Evolutionary conservation across 2,329 filamentous ascomycete species (phyloP), one percentile per base, ranked within the genome.

Genomic region (Colletotrichum destructivum): DNA sequence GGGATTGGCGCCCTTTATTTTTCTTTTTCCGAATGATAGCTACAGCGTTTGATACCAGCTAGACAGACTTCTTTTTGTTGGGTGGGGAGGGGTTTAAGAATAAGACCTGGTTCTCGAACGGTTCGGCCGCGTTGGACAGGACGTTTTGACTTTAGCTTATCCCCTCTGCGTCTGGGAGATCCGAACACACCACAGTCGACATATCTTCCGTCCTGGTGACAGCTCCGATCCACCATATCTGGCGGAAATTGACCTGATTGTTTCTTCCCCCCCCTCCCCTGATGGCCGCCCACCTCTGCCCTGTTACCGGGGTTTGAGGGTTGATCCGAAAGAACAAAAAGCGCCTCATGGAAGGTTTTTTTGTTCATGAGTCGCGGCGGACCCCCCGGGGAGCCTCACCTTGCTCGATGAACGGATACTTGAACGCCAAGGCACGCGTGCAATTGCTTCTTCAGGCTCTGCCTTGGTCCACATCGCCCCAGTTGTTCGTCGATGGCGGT

Each of bases 341-440:
- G 13, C 15, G 31, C 42, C n/a, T 46, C 52, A 26, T 9, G 18
- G 44, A 26, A 26, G 44, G 52, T 47, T n/a, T 16, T 23, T n/a
- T n/a, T n/a, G 54, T 54, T 55, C 69, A 71, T 71, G 69, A 69
- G 46, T 63, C 69, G 59, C 44, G 67, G 52, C 26, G 21, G 66
- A 51, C 66, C 23, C 61, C 61, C 26, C 26, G 26, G 54, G 66
- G 38, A 59, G 26, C 26, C 56, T 47, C 51, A 62, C 62, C 26
- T 59, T 47, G 52, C 47, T 23, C 13, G 12, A 9, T 16, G 21
- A 40, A 26, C 54, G 11, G 35, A 40, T 38, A 63, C 26, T 23
- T 46, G 47, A 21, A 15, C 47, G 52, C 51, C 69, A 68, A 63
- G 69, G 44, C 54, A 21, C 47, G 26, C 35, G 16, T 31, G 3